Percentiles rank a stretch among this genome's conserved stretches.
Evolutionary conservation across 2,329 filamentous ascomycete species (phyloP).

Genomic region (Alternaria consortialis): DNA sequence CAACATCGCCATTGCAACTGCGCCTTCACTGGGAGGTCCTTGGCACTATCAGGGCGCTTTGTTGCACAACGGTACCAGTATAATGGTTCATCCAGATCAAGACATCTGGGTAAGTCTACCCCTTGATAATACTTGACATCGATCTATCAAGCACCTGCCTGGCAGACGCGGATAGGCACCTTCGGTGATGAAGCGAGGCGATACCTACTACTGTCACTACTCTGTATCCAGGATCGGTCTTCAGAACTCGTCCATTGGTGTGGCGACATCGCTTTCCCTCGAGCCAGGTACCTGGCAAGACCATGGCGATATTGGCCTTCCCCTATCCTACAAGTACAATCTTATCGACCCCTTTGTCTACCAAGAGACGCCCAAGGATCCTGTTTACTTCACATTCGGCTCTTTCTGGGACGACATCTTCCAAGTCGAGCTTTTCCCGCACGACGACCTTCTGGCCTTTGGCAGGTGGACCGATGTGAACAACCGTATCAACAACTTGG

Average conservation of each 20-base stretch:
- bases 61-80: slow-evolving; percentile 54
- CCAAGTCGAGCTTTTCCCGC: slow-evolving; percentile 60
- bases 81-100: slow-evolving; percentile 51
- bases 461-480: slow-evolving; percentile 12
- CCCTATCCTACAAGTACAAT: slow-evolving; percentile 50
- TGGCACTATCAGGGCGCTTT: slow-evolving; percentile 58
- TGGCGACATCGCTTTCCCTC: slow-evolving; percentile 59
- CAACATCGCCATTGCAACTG: slow-evolving; percentile 57
- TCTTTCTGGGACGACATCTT: slow-evolving; percentile 73
- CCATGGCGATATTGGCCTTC: slow-evolving; percentile 59
- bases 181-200: slow-evolving; percentile 64
- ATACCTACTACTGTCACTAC: slow-evolving; percentile 69
- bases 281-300: slow-evolving; percentile 67
- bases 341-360: slow-evolving; percentile 62
- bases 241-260: slow-evolving; percentile 68
- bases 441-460: slow-evolving; percentile 17
- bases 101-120: slow-evolving; percentile 57
- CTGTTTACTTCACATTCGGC: slow-evolving; percentile 67
- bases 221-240: slow-evolving; percentile 67
- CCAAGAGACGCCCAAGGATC: slow-evolving; percentile 32
- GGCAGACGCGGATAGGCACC: slow-evolving; percentile 61
- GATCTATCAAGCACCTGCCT: background rate
- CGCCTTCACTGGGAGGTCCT: slow-evolving; percentile 56
- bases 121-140: background rate
- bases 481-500: slow-evolving; percentile 23